Percentiles rank a stretch among this genome's conserved stretches.
These are phyloP conservation scores for Colletotrichum plurivorum DNA, from an alignment of 2,329 filamentous ascomycete genomes.

Conservation along the genomic window DNA sequence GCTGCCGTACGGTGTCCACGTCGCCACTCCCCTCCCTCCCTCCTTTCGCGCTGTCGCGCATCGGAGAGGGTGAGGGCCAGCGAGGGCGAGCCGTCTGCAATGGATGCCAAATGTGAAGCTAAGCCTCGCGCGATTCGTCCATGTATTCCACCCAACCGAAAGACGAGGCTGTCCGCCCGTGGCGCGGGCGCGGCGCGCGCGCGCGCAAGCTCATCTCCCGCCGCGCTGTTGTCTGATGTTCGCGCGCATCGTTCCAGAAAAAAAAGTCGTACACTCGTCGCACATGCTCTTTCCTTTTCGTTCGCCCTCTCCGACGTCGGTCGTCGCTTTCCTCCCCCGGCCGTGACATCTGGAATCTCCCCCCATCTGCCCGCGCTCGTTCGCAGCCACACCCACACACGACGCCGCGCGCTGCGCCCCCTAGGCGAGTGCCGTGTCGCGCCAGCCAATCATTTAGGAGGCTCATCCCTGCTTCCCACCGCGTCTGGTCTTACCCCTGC, in stretches of 20 bases:
- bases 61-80: background rate
- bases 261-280: conserved; percentile 33
- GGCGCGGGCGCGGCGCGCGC: background rate
- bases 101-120: conserved; percentile 19
- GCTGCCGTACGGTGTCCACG: conserved; percentile 32
- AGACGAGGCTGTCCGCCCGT: conserved; percentile 36
- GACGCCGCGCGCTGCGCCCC: background rate
- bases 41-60: background rate
- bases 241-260: conserved; percentile 21
- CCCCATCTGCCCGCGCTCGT: background rate
- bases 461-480: conserved; percentile 38
- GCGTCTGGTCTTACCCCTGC: conserved; percentile 37
- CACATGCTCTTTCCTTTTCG: conserved; percentile 14
- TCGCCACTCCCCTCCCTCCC: conserved; percentile 12
- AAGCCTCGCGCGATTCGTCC: conserved; percentile 33
- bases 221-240: conserved; percentile 20
- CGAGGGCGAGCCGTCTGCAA: conserved; percentile 28
- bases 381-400: background rate
- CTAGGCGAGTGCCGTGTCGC: conserved; percentile 7
- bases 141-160: conserved; percentile 33
- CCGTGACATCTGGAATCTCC: conserved; percentile 1
- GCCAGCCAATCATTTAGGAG: conserved; percentile 24
- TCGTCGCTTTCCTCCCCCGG: background rate
- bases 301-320: conserved; percentile 10
- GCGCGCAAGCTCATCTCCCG: background rate